These are phyloP conservation scores for Primulina tabacum DNA, from an alignment of 257 asterid genomes.

Conservation along the genomic window DNA sequence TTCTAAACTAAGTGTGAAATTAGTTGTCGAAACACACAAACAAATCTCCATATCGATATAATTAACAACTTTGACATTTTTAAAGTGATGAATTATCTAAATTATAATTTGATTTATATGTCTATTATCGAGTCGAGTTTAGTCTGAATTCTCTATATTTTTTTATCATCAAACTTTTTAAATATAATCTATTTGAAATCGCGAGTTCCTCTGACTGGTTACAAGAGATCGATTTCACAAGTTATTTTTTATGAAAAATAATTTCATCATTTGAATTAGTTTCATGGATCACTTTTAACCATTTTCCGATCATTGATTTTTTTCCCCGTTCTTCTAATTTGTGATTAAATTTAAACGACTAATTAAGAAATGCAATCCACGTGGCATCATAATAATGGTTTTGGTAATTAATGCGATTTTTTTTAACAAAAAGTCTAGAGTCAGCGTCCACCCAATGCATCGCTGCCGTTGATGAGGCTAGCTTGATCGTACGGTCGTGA, in stretches of 20 bases:
- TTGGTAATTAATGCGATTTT: conserved; percentile 16
- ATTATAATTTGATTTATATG: too few species aligned
- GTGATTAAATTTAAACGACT: neutral
- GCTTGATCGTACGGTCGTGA: conserved; percentile 28
- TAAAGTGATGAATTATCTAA: too few species aligned
- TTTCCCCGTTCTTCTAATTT: neutral
- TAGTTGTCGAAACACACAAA: neutral
- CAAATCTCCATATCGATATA: too few species aligned
- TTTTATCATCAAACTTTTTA: too few species aligned
- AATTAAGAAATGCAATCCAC: conserved; percentile 13
- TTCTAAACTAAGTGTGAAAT: neutral
- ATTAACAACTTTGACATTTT: too few species aligned
- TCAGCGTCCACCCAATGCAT: conserved; percentile 29
- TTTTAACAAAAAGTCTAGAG: neutral
- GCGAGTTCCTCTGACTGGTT: too few species aligned
- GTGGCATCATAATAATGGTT: conserved; percentile 34
- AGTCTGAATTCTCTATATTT: too few species aligned
- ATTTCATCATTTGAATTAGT: too few species aligned
- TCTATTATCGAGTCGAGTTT: too few species aligned
- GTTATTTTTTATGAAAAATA: too few species aligned
- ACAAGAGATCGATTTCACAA: too few species aligned
- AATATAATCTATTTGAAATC: too few species aligned
- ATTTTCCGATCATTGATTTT: neutral
- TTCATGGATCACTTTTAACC: neutral
- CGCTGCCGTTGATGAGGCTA: conserved; percentile 26